Evolutionary conservation across 345 rosid genomes (phyloP).

Genomic region (Euphorbia lathyris): DNA sequence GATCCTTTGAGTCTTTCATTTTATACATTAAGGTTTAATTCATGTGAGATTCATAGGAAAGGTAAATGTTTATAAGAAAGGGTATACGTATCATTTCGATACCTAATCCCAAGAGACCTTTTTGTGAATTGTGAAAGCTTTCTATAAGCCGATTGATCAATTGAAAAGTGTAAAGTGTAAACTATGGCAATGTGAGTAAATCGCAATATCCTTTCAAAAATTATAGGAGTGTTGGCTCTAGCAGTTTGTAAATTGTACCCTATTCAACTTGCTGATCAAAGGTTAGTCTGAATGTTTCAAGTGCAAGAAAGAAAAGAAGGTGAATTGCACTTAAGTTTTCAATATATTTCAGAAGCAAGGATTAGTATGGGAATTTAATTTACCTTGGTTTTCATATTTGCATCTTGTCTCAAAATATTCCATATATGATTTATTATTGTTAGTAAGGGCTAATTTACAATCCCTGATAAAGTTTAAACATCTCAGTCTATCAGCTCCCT

Average conservation of each 20-base stretch:
- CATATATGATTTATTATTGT: neutral
- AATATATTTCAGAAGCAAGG: neutral
- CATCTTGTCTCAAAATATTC: neutral
- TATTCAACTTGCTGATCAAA: neutral
- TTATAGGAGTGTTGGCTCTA: neutral
- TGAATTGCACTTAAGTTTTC: neutral
- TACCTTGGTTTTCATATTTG: neutral
- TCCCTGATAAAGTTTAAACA: constrained; percentile 10
- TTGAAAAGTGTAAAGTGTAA: neutral
- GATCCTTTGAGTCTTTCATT: neutral
- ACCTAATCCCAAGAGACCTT: neutral
- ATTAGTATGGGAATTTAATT: neutral
- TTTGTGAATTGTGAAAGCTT: neutral
- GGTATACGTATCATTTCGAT: neutral
- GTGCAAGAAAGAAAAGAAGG: neutral
- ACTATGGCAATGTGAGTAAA: neutral
- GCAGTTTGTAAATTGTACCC: neutral
- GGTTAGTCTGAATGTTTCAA: neutral
- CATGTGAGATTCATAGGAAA: neutral
- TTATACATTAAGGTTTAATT: neutral
- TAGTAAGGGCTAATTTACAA: neutral
- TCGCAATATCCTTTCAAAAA: neutral
- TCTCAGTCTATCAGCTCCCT: constrained; percentile 57
- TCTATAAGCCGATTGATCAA: neutral
- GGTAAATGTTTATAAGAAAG: neutral